Evolutionary conservation across 768 basidiomycete species (phyloP).

Genomic region (Pholiota microspora): DNA sequence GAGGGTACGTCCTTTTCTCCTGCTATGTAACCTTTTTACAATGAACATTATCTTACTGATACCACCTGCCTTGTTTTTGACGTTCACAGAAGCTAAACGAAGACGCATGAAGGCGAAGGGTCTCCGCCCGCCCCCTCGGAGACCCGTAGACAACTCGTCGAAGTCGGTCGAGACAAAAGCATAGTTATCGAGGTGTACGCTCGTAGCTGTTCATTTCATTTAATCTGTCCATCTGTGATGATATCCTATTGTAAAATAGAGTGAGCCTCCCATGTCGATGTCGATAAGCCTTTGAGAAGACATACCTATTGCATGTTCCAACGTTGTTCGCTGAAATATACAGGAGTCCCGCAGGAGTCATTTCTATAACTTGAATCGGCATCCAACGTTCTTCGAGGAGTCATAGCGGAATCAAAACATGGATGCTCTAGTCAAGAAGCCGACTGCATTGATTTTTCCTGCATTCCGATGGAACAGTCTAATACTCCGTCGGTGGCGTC

Average conservation of each 20-base stretch:
- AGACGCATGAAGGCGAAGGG: slow-evolving; percentile 76
- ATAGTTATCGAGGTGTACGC: slow-evolving; percentile 14
- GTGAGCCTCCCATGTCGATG: too few species aligned
- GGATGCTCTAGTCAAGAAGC: neutral
- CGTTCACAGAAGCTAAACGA: slow-evolving; percentile 62
- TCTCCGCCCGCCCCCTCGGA: slow-evolving; percentile 61
- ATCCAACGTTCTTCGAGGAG: too few species aligned
- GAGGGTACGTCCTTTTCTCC: slow-evolving; percentile 57
- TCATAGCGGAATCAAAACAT: neutral
- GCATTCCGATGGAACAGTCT: neutral
- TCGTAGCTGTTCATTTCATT: neutral
- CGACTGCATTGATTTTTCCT: neutral
- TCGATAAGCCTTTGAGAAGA: too few species aligned
- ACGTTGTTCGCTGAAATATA: neutral
- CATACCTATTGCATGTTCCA: too few species aligned
- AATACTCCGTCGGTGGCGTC: neutral
- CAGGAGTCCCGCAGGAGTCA: neutral
- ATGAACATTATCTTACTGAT: too few species aligned
- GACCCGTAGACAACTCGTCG: slow-evolving; percentile 22
- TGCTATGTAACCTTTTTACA: too few species aligned
- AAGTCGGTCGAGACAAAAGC: slow-evolving; percentile 25
- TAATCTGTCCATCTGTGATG: neutral
- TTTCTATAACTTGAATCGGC: too few species aligned
- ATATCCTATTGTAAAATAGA: neutral
- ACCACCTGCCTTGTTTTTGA: slow-evolving; percentile 1